Base-by-base conservation (phyloP, 2,329 filamentous ascomycete genomes). In the Penicillium griseofulvum region DNA sequence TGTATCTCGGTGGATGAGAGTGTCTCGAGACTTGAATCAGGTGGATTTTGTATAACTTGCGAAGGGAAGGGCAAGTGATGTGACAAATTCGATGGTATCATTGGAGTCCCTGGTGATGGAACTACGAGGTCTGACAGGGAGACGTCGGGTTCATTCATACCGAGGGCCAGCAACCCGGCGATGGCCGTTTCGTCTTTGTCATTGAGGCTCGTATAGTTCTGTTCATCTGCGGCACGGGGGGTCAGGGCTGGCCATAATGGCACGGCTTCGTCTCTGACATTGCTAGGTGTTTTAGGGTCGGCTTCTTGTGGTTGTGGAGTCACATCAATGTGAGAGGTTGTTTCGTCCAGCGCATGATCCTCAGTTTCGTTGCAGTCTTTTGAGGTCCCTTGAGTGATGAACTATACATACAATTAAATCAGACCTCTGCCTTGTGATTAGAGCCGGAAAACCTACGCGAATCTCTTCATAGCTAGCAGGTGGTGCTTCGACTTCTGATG, bases 181-280 rank as follows among this genome's bases (percentile, higher is more conserved):
- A 68, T 61, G 3, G 66, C 66, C 5, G 60, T 65, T 42, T 67
- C 64, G 54, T 69, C 64, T 61, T 63, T 66, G 17, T 65, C 61
- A 24, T 56, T 67, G 33, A 67, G 56, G 11, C 6, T 19, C 17
- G 31, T 53, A 24, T 16, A 44, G n/a, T 10, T 6, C 6, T 37
- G 41, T 16, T 45, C 17, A 0, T 45, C n/a, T 6, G n/a, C 29
- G 2, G 10, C 17, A 19, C 43, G 34, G 17, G 12, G 17, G 43
- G 22, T 16, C 29, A 48, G 12, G 28, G 33, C 39, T 29, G 19
- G n/a, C 49, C 34, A 39, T 10, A 42, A 52, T 17, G 17, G 42
- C n/a, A 16, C 24, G 10, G 39, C 49, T 31, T 22, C 26, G 14
- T 33, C 46, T 49, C 19, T 37, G 4, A 45, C 24, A 28, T 54